Conservation (phyloP, 2,329 filamentous ascomycete species). For the Setomelanomma holmii region DNA sequence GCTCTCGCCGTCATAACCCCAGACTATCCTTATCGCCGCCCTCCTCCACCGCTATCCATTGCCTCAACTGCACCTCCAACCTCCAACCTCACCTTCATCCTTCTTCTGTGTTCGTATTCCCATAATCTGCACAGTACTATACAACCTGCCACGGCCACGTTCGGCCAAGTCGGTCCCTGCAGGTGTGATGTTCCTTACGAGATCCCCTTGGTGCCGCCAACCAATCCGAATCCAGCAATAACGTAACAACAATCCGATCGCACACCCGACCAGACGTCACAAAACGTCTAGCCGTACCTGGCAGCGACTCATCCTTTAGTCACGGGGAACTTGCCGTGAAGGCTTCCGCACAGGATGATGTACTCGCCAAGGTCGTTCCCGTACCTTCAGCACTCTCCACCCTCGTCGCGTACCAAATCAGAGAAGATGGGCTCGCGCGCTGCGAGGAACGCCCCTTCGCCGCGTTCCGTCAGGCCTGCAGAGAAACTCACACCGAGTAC, state of each 20-base stretch:
- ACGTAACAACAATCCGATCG: slow-evolving; percentile 42
- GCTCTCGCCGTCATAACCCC: background rate
- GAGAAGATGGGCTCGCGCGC: slow-evolving; percentile 44
- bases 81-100: background rate
- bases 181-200: slow-evolving; percentile 34
- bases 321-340: slow-evolving; percentile 34
- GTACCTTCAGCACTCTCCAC: slow-evolving; percentile 46
- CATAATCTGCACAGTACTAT: background rate
- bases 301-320: slow-evolving; percentile 25
- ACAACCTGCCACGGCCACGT: slow-evolving; percentile 17
- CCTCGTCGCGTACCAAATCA: slow-evolving; percentile 38
- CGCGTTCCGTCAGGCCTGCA: slow-evolving; percentile 20
- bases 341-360: slow-evolving; percentile 48
- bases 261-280: slow-evolving; percentile 38
- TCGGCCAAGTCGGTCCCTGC: slow-evolving; percentile 36
- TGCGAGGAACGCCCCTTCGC: slow-evolving; percentile 23
- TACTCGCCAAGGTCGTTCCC: slow-evolving; percentile 55
- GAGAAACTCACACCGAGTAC: slow-evolving; percentile 15
- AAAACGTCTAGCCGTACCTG: slow-evolving; percentile 25
- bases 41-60: background rate
- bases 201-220: slow-evolving; percentile 27
- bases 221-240: slow-evolving; percentile 47
- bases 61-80: background rate
- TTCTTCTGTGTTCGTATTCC: too few relatives aligned
- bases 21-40: slow-evolving; percentile 2